Conservation (phyloP, 169 alveolate species). For the Plasmodium vivax region DNA sequence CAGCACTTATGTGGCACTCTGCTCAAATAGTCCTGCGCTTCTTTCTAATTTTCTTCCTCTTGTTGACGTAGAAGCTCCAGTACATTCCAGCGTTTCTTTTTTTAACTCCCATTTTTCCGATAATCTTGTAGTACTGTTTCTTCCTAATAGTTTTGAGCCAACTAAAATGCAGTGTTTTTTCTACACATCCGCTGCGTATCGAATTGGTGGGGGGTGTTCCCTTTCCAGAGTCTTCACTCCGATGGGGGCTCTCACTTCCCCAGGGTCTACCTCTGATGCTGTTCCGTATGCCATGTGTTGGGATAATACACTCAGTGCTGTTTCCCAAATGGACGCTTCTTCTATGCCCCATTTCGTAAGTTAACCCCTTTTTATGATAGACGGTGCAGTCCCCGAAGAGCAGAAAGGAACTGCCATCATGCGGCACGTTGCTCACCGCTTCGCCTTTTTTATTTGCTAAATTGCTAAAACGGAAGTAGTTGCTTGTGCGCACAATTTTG, state of each 20-base stretch:
- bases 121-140: constrained; percentile 80
- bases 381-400: constrained; percentile 13
- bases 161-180: constrained; percentile 26
- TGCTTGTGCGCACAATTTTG: not conserved
- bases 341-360: not conserved
- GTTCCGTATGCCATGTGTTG: not conserved
- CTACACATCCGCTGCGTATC: not conserved
- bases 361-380: not conserved
- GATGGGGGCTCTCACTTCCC: not conserved
- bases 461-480: not conserved
- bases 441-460: not conserved
- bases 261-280: not conserved
- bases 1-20: not conserved
- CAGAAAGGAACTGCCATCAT: not conserved
- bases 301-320: not conserved
- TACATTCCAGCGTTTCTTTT: constrained; percentile 85
- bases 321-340: not conserved
- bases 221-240: not conserved
- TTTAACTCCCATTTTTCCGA: constrained; percentile 84
- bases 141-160: constrained; percentile 77
- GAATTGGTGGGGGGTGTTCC: not conserved
- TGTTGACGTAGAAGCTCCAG: constrained; percentile 83
- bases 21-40: constrained; percentile 80
- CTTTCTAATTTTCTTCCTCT: constrained; percentile 82
- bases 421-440: not conserved